Base-by-base conservation (phyloP, 768 basidiomycete species). In the Rhodotorula sphaerocarpa region DNA sequence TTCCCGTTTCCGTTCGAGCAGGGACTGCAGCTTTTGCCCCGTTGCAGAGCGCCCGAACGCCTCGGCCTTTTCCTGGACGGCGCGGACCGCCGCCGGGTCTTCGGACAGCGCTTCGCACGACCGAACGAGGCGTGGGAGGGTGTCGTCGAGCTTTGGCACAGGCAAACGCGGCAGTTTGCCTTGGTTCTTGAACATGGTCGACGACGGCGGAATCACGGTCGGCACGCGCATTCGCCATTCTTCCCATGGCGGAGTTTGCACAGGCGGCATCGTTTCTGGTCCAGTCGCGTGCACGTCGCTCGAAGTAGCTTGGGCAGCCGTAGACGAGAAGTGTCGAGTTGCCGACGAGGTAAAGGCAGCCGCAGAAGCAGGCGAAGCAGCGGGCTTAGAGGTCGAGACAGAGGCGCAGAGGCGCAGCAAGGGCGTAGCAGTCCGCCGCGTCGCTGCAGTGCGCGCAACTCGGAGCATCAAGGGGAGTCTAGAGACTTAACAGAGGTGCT, bases 61-160 rank as follows among this genome's bases (percentile, higher is more conserved):
- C 20, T 44, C 39, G 21, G 60, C 42, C 55, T 66, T 66, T 11
- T 23, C 18, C 45, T 54, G 34, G 27, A 66, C 27, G 16, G 7
- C 21, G 7, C 79, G 73, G 71, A 82, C 86, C 63, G 84, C 84
- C 11, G 79, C 76, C 2, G 81, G 76, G 4, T 82, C 77, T 0
- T 86, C 79, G 21, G 90, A 79, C 63, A 87, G 84, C 0, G 93
- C 90, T 42, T 80, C 78, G 21, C 90, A 83, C 10, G 84, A 81
- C 70, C 90, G 86, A 66, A 91, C 83, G 78, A 96, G 93, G 75
- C 93, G 93, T 60, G 82, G 75, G 48, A 87, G 79, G 1, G 93
- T 96, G 2, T 87, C 86, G 10, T 81, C 75, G 43, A 97, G 81
- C 3, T 84, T 75, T 0, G 92, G 92, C 0, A 97, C 85, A 27